Base-by-base conservation (phyloP, 2,329 filamentous ascomycete species). In the Fusarium agapanthi region DNA sequence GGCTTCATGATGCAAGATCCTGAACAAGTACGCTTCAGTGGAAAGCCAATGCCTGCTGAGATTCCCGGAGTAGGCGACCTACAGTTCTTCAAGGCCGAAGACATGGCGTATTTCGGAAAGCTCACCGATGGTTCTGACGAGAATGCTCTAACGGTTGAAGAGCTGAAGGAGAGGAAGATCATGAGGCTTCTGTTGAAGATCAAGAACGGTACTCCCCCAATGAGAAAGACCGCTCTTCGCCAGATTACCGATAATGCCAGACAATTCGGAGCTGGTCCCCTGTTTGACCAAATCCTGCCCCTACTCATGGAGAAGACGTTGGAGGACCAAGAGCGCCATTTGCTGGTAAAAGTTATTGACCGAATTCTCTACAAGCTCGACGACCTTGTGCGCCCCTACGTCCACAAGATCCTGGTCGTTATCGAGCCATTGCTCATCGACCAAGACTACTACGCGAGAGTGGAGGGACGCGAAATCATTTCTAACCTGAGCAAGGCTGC, bases 361-460 rank as follows among this genome's bases (percentile, higher is more conserved):
- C 93, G 96, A 83, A 95, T 99, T 67, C 89, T 99, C 12, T 99
- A 98, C 88, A 99, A 99, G 85, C 90, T 99, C 30, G 96, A 98
- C 80, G 96, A 99, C 78, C 88, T 98, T 73, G 96, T 99, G 60
- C 91, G 96, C 44, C 96, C 96, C 28, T 99, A 95, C 73, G 95
- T 97, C 22, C 97, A 99, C 86, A 98, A 98, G 86, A 99, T 99
- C 71, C 84, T 99, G 65, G 96, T 99, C 59, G 96, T 99, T 79
- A 99, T 99, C 77, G 97, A 99, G 82, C 96, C 96, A n/a, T 87
- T 99, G 55, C 92, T 99, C 74, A 99, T 99, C 79, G 97, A 99
- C 80, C 96, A 99, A 84, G 97, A 99, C 84, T 99, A 99, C 84
- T 99, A 99, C 82, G 96, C 97, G 45, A 92, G 96, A 81, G 96